A percentile compares a stretch with the other conserved stretches of the same genome.
These are phyloP conservation scores for Solanum pennellii DNA, from an alignment of 257 asterid genomes.

Conservation along the genomic window DNA sequence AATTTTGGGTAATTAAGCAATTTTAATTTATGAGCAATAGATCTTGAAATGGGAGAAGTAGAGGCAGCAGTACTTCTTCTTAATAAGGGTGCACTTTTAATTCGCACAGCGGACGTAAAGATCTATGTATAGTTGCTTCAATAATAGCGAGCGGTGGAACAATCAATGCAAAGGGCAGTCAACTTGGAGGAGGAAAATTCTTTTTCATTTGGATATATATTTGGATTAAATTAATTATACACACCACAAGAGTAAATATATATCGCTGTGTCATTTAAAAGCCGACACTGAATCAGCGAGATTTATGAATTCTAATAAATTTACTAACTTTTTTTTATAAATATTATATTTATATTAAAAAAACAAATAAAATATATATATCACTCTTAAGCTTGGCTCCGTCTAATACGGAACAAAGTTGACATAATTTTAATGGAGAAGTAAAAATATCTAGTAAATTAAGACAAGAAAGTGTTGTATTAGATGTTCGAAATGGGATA, in stretches of 20 bases:
- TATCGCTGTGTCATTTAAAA: too few relatives aligned
- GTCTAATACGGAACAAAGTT: too few relatives aligned
- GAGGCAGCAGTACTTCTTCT: background rate
- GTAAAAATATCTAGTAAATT: background rate
- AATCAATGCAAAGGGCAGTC: background rate
- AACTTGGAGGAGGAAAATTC: background rate
- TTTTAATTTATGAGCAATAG: background rate
- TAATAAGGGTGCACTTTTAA: background rate
- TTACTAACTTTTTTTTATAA: too few relatives aligned
- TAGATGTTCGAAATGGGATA: background rate
- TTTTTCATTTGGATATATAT: background rate
- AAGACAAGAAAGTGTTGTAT: background rate
- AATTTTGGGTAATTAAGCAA: background rate
- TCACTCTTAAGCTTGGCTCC: too few relatives aligned
- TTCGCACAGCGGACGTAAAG: background rate
- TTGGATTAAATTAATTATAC: too few relatives aligned
- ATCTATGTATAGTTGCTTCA: background rate
- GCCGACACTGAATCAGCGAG: fast-evolving
- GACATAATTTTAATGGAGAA: too few relatives aligned
- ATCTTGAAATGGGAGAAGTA: background rate
- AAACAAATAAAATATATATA: too few relatives aligned
- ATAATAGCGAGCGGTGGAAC: background rate
- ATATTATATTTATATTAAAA: too few relatives aligned
- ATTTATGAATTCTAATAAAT: too few relatives aligned
- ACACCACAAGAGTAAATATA: too few relatives aligned